Conservation (phyloP, 371 early-diverging fungal species). For the Batkoa obscura region DNA sequence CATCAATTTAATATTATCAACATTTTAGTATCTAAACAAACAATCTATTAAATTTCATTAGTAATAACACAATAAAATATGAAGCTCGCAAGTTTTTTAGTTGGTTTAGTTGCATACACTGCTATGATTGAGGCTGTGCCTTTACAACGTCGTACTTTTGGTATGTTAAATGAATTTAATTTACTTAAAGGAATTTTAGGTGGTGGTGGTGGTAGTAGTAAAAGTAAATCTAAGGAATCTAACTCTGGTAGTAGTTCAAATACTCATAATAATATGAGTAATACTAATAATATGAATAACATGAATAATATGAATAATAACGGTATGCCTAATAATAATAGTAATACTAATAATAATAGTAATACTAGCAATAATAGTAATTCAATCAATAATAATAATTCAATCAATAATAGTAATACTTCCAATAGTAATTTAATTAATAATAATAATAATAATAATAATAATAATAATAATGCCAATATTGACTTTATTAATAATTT, state of each 20-base stretch:
- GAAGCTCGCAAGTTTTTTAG: neutral
- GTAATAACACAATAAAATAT: neutral
- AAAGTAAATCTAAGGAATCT: neutral
- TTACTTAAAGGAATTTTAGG: neutral
- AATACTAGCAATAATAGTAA: neutral
- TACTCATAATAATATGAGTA: no score
- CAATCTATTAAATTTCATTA: no score
- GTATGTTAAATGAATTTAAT: neutral
- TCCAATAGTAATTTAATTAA: neutral
- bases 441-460: neutral
- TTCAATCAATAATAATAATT: neutral
- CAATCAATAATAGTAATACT: neutral
- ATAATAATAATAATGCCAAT: neutral
- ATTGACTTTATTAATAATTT: no score
- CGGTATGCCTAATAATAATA: neutral
- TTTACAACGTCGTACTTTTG: neutral
- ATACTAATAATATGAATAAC: conserved; percentile 7
- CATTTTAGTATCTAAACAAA: no score
- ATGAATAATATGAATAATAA: conserved; percentile 4
- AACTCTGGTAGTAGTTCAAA: neutral
- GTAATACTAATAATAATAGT: neutral
- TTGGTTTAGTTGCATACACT: neutral
- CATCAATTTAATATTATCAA: no score
- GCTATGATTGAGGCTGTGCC: neutral
- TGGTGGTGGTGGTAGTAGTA: neutral